Percentiles rank a stretch among this genome's conserved stretches.
These are phyloP conservation scores for Mycena sanguinolenta DNA, from an alignment of 768 basidiomycete species.

Conservation along the genomic window DNA sequence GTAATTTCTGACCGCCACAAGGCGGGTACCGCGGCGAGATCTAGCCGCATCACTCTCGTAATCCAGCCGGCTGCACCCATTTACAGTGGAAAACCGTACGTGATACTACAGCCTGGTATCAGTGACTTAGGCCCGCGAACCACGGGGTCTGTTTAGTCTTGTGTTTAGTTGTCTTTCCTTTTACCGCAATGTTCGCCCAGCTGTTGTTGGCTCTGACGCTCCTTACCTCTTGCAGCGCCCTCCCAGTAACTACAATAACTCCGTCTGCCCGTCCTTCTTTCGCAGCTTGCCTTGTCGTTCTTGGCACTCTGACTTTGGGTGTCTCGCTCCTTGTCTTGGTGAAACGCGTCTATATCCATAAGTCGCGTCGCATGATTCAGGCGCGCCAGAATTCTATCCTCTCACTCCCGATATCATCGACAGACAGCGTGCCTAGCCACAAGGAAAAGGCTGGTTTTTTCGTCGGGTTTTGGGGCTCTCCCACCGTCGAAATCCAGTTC, in stretches of 20 bases:
- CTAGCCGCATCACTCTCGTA: too few relatives aligned
- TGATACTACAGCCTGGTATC: too few relatives aligned
- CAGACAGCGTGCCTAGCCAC: constrained; percentile 29
- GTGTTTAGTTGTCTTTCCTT: too few relatives aligned
- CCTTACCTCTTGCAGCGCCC: too few relatives aligned
- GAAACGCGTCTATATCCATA: constrained; percentile 48
- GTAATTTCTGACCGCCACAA: too few relatives aligned
- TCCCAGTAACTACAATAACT: constrained; percentile 19
- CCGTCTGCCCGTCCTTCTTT: constrained; percentile 35
- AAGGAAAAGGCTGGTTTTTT: constrained; percentile 52
- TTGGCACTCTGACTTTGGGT: constrained; percentile 42
- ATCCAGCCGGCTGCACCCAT: too few relatives aligned
- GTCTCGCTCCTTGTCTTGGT: constrained; percentile 43
- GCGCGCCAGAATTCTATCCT: constrained; percentile 22
- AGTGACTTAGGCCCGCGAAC: too few relatives aligned
- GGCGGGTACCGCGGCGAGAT: too few relatives aligned
- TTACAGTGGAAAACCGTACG: too few relatives aligned
- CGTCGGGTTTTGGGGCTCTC: constrained; percentile 61
- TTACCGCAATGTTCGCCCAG: too few relatives aligned
- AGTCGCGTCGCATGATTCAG: constrained; percentile 38
- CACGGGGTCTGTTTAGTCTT: too few relatives aligned
- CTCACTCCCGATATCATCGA: constrained; percentile 25
- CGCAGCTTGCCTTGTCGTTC: constrained; percentile 43
- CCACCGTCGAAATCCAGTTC: constrained; percentile 54
- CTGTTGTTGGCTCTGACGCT: too few relatives aligned